Base-by-base conservation (phyloP, 768 basidiomycete genomes). In the Hemileccinum rubropunctum region DNA sequence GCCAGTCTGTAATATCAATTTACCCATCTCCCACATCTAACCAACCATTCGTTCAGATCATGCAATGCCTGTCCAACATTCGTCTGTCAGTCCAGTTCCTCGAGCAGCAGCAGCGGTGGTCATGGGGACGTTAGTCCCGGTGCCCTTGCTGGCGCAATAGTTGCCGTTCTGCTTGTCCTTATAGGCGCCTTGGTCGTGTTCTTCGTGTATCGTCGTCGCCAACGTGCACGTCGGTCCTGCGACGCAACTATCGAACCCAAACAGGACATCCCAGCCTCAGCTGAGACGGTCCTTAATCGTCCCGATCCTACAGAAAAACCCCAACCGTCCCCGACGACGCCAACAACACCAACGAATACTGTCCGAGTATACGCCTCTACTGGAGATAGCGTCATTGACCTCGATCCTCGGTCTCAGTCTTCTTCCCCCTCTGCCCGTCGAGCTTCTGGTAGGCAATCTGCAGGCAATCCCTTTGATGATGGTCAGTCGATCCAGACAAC, bases 281-380 rank as follows among this genome's bases (percentile, higher is more conserved):
- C 90, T 17, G 84, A 80, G 58, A 80, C 82, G 10, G 90, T 91
- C 30, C 83, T 91, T 51, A 87, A 83, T 64, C 76, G 89, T 36
- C 87, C 88, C n/a, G 86, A 91, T 67, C 89, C 89, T 27, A 83
- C 71, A 45, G 87, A 88, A 71, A 88, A 88, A 62, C 65, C 75
- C 7, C 59, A 46, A 27, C 26, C 61, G 1, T 23, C 58, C 26
- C 52, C 48, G 4, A 18, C 45, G 4, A 33, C 51, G n/a, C 34
- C 42, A 2, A 34, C 45, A 10, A 49, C 56, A 10, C 51, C 51
- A 9, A 48, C 58, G 11, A 75, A 64, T 54, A 71, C 67, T 11
- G 71, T 80, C 51, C 72, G 79, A 50, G 75, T 81, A 17, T 82
- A 80, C 51, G 63, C 76, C 15, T 66, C 71, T 23, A 69, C 74